Evolutionary conservation across 805 yeast genomes (phyloP).

Genomic region (Groenewaldozyma salmanticensis): DNA sequence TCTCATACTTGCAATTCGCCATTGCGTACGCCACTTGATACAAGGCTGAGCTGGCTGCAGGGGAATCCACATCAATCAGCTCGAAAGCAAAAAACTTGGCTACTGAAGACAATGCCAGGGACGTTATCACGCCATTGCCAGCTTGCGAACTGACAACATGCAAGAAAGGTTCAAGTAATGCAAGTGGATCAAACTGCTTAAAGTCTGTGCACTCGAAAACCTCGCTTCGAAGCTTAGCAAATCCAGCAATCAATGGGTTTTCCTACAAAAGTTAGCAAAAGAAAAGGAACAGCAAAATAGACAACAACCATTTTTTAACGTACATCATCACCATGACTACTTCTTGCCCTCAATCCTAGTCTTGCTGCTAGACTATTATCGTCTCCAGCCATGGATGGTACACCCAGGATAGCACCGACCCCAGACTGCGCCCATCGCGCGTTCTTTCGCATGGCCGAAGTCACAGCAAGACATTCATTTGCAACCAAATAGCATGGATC

Average conservation of each 20-base stretch:
- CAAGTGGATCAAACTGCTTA: conserved; percentile 54
- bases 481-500: conserved; percentile 77
- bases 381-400: conserved; percentile 39
- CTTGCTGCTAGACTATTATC: conserved; percentile 31
- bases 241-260: conserved; percentile 66
- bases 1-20: conserved; percentile 93
- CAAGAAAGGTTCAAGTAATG: conserved; percentile 78
- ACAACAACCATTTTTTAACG: background rate
- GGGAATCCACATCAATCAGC: conserved; percentile 47
- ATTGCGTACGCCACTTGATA: conserved; percentile 64
- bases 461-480: conserved; percentile 77
- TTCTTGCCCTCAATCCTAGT: conserved; percentile 23
- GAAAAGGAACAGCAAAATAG: background rate
- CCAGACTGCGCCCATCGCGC: conserved; percentile 68
- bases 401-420: conserved; percentile 77
- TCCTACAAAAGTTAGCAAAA: conserved; percentile 24
- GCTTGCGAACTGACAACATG: conserved; percentile 73
- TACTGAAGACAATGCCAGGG: conserved; percentile 67
- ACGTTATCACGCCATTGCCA: conserved; percentile 79
- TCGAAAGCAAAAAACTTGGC: conserved; percentile 63
- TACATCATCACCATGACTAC: background rate
- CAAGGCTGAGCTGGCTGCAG: conserved; percentile 47
- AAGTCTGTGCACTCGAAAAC: conserved; percentile 46
- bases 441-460: conserved; percentile 83
- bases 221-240: conserved; percentile 67